Conservation (phyloP, 129 eudicot species). For the Lonicera japonica region DNA sequence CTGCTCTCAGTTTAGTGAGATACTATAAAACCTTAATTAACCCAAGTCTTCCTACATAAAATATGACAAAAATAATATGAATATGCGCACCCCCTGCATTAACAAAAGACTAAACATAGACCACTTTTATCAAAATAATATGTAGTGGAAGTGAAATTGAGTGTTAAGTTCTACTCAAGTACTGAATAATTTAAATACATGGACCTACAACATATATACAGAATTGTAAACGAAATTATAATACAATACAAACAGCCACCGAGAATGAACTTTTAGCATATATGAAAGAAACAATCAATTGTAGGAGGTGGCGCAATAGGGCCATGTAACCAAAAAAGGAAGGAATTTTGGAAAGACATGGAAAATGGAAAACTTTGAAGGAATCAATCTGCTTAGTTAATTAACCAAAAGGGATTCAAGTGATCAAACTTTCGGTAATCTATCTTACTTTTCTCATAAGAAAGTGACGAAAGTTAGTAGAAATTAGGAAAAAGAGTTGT, state of each 20-base stretch:
- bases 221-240: too few relatives aligned
- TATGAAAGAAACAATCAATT: background rate
- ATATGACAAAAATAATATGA: background rate
- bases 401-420: background rate
- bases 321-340: background rate
- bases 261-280: background rate
- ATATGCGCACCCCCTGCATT: background rate
- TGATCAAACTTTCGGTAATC: slow-evolving; percentile 10
- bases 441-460: background rate
- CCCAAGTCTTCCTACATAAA: background rate
- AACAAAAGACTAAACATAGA: background rate
- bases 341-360: background rate
- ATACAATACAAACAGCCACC: background rate
- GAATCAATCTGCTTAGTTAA: slow-evolving; percentile 1
- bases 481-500: background rate
- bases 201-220: background rate
- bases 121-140: background rate
- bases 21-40: background rate
- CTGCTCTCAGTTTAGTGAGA: background rate
- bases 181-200: background rate
- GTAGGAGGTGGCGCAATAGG: background rate
- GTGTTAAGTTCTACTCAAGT: slow-evolving; percentile 3
- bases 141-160: slow-evolving; percentile 4
- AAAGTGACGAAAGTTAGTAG: background rate
- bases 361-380: background rate